Evolutionary conservation across 2,329 filamentous ascomycete species (phyloP), one percentile per base, ranked within the genome.

Genomic region (Rhinocladiella mackenziei): DNA sequence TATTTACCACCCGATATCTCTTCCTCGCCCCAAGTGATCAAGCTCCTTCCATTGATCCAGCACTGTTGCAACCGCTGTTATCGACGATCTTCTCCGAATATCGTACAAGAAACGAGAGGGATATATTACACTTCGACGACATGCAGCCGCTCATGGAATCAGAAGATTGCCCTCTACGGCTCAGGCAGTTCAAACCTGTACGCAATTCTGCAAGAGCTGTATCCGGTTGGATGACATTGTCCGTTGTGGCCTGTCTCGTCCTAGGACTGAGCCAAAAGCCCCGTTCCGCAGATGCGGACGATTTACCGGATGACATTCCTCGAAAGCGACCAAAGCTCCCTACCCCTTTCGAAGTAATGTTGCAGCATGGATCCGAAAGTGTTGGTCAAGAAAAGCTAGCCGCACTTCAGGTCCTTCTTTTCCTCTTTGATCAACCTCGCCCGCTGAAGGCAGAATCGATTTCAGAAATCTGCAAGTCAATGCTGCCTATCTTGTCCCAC

Each of bases 81-180:
- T 29, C 32, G 11, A 54, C 76, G 3, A 66, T 98, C n/a, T 84
- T 83, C 69, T 68, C 69, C 6, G 91, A 96, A 58, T 97, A 97
- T 63, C 73, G 78, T 3, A 81, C 74, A 52, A 77, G 88, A 48
- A 73, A 80, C 25, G 80, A 85, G 35, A 79, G 80, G 46, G 81
- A 86, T 35, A 78, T 83, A 26, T 72, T 97, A 8, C 84, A 88
- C 52, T 67, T 94, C n/a, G 80, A 86, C 48, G 86, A 96, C 56
- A 61, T 96, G 18, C 68, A 73, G 0, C 84, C 86, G 58, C 69
- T 59, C 60, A 51, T 56, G 23, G 45, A 35, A 18, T 39, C 34
- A 23, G 51, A 42, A 33, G 45, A 46, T 6, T 36, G 37, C 14
- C 65, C 64, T 10, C 65, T 76, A 9, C 58, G 67, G n/a, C 45